Evolutionary conservation across 495 filamentous ascomycete genomes (phyloP).

Genomic region (Aspergillus haitiensis): DNA sequence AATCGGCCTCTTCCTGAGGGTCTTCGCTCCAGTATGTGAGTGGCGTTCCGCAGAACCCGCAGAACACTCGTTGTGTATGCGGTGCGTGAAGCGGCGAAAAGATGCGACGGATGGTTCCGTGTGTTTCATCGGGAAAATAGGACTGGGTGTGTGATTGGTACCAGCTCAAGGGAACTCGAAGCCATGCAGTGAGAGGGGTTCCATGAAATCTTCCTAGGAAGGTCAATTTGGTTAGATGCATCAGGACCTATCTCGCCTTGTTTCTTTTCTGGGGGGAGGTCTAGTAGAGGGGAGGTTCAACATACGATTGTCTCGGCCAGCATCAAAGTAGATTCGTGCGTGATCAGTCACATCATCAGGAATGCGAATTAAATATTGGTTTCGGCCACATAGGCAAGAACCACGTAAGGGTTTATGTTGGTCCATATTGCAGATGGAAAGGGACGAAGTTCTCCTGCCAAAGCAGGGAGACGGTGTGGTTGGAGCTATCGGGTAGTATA

Average conservation of each 20-base stretch:
- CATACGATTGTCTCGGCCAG: slow-evolving; percentile 63
- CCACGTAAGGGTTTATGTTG: slow-evolving; percentile 60
- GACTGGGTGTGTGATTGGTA: slow-evolving; percentile 70
- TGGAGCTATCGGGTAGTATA: not conserved
- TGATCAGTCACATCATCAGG: slow-evolving; percentile 55
- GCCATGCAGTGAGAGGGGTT: slow-evolving; percentile 70
- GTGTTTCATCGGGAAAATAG: slow-evolving; percentile 77
- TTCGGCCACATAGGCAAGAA: slow-evolving; percentile 81
- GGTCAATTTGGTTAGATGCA: slow-evolving; percentile 14
- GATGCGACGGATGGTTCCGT: slow-evolving; percentile 64
- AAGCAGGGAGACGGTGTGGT: not conserved
- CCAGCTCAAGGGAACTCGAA: slow-evolving; percentile 76
- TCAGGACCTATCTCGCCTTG: not conserved
- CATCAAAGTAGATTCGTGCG: slow-evolving; percentile 71
- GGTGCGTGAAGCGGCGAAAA: slow-evolving; percentile 63
- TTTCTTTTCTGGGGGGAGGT: not conserved
- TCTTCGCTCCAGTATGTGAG: slow-evolving; percentile 78
- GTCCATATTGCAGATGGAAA: slow-evolving; percentile 42
- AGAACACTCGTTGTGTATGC: slow-evolving; percentile 72
- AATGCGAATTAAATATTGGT: slow-evolving; percentile 71
- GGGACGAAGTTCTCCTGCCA: not conserved
- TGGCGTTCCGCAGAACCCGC: slow-evolving; percentile 84
- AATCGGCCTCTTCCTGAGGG: slow-evolving; percentile 66
- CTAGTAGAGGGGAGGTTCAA: slow-evolving; percentile 14
- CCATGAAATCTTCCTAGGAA: slow-evolving; percentile 62